A percentile compares a stretch with the other conserved stretches of the same genome.
phyloP scores from a whole-genome alignment of 768 basidiomycete genomes.

The Pleurotus ostreatus region DNA sequence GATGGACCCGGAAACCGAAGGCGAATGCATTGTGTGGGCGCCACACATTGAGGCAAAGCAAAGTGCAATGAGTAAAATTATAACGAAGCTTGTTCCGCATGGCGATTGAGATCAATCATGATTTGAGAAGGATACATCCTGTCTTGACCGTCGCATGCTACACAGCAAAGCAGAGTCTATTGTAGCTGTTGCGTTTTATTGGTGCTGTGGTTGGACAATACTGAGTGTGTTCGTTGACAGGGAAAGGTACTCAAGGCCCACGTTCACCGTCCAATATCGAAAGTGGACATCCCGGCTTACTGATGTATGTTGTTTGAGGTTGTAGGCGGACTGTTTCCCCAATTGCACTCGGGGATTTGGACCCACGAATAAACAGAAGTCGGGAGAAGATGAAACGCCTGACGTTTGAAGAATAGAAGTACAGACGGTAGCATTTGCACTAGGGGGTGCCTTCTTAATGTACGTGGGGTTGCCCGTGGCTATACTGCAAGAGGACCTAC shows the following conservation, averaged over 20 bases:
- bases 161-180: no score
- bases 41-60: not conserved
- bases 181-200: no score
- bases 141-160: no score
- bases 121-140: no score
- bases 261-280: no score
- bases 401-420: not conserved
- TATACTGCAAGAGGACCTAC: constrained; percentile 10
- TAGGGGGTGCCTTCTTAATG: not conserved
- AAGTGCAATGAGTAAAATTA: not conserved
- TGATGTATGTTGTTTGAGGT: not conserved
- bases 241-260: no score
- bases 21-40: not conserved
- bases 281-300: no score
- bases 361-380: not conserved
- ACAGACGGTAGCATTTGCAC: constrained; percentile 10
- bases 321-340: not conserved
- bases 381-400: constrained; percentile 1
- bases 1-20: not conserved
- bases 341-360: not conserved
- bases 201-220: no score
- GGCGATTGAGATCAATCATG: not conserved
- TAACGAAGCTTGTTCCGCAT: not conserved
- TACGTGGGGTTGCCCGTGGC: not conserved
- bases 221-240: no score